Evolutionary conservation across 2,329 filamentous ascomycete species (phyloP).

Genomic region (Rhinocladiella mackenziei): DNA sequence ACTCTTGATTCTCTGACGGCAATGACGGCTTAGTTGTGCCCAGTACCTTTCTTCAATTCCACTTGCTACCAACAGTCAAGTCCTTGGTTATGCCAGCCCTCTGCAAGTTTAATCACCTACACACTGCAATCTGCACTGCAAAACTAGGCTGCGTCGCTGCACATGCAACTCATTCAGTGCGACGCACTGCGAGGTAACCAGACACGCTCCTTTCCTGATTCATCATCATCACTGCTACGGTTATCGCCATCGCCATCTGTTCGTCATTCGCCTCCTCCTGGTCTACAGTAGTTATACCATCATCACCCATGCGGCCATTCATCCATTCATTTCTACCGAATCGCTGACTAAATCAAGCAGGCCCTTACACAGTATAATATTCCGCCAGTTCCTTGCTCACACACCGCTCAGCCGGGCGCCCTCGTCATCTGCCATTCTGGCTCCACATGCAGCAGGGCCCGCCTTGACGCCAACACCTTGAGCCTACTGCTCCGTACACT

Average conservation of each 20-base stretch:
- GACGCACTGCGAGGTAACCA: background rate
- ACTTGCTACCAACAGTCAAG: no score
- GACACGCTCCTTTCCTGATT: background rate
- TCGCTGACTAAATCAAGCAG: no score
- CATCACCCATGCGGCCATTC: no score
- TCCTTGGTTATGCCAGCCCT: no score
- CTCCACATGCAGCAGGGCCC: slow-evolving; percentile 13
- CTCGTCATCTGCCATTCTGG: slow-evolving; percentile 20
- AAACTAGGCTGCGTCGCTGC: no score
- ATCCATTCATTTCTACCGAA: no score
- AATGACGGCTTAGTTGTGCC: background rate
- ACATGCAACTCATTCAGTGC: slow-evolving; percentile 12
- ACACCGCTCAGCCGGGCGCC: slow-evolving; percentile 11
- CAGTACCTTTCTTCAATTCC: background rate
- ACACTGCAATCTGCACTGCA: no score
- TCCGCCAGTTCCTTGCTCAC: background rate
- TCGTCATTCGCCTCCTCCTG: no score
- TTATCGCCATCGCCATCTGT: background rate
- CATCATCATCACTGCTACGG: no score
- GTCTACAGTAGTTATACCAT: no score
- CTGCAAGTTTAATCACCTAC: no score
- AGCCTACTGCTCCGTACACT: background rate
- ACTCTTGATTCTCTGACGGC: background rate
- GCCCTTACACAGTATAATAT: background rate
- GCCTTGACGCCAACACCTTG: slow-evolving; percentile 9